These are phyloP conservation scores for Phytopythium vexans DNA, from an alignment of 352 stramenopile genomes.

Conservation along the genomic window DNA sequence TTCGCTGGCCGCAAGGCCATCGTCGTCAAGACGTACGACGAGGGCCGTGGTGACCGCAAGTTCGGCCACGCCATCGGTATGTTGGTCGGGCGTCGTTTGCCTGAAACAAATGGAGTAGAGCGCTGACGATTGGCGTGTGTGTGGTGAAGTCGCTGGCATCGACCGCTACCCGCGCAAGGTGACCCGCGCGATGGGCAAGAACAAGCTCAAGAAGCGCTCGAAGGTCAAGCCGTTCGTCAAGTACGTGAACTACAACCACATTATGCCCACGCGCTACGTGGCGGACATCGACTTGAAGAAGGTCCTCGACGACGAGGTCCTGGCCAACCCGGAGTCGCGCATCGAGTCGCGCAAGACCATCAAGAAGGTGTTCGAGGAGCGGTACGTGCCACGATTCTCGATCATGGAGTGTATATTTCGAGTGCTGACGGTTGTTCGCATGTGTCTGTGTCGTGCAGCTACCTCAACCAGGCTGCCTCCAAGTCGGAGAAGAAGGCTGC, in stretches of 20 bases:
- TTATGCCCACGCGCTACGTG: constrained; percentile 99
- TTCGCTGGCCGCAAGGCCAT: constrained; percentile 99
- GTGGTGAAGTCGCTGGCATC: constrained; percentile 89
- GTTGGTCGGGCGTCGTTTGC: constrained; percentile 2
- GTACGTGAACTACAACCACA: constrained; percentile 99
- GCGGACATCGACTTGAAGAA: constrained; percentile 99
- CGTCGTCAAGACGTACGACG: constrained; percentile 98
- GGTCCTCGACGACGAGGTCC: constrained; percentile 90
- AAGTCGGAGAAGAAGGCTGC: constrained; percentile 78
- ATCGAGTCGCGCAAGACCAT: constrained; percentile 97
- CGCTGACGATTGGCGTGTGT: neutral
- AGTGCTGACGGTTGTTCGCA: constrained; percentile 11
- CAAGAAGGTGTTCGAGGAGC: constrained; percentile 99
- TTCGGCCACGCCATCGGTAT: constrained; percentile 96
- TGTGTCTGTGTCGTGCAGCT: constrained; percentile 3
- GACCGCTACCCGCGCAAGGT: constrained; percentile 96
- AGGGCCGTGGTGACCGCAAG: constrained; percentile 94
- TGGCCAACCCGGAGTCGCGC: constrained; percentile 78
- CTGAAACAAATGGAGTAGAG: neutral
- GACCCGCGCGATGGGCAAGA: constrained; percentile 95
- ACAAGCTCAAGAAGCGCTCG: constrained; percentile 96
- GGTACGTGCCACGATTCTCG: constrained; percentile 59
- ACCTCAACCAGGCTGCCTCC: constrained; percentile 13
- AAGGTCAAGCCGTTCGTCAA: constrained; percentile 99
- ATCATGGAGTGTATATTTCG: neutral